Percentiles rank a stretch among this genome's conserved stretches.
Evolutionary conservation across 2,329 filamentous ascomycete species (phyloP).

Genomic region (Colletotrichum agaves): DNA sequence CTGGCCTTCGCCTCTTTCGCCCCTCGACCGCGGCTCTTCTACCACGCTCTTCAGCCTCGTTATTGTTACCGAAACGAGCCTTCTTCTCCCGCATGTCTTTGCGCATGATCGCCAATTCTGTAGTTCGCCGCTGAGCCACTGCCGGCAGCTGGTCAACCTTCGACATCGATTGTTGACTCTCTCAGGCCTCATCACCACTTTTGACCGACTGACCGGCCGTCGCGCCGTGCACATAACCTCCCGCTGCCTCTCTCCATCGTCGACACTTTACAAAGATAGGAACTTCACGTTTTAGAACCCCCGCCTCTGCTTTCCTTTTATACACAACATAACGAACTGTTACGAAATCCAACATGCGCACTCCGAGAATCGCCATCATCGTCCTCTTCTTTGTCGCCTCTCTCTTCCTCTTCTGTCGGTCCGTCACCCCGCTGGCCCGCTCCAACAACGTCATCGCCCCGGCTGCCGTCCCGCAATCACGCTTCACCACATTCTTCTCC

Average conservation of each 20-base stretch:
- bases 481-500: slow-evolving; percentile 71
- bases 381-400: slow-evolving; percentile 63
- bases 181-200: neutral
- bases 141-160: slow-evolving; percentile 23
- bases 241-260: neutral
- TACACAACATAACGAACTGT: slow-evolving; percentile 17
- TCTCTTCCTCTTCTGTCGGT: slow-evolving; percentile 66
- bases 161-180: neutral
- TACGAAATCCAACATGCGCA: slow-evolving; percentile 57
- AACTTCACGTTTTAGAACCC: neutral
- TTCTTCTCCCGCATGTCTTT: slow-evolving; percentile 22
- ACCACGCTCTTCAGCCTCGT: slow-evolving; percentile 4
- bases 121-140: slow-evolving; percentile 34
- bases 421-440: slow-evolving; percentile 55
- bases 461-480: slow-evolving; percentile 48
- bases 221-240: slow-evolving; percentile 5
- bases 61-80: neutral
- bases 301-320: slow-evolving; percentile 4
- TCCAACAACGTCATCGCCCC: slow-evolving; percentile 25
- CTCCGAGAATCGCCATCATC: slow-evolving; percentile 65
- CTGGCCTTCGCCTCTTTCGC: slow-evolving; percentile 10
- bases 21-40: neutral
- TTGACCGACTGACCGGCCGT: slow-evolving; percentile 12
- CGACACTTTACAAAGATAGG: neutral
- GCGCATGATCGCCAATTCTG: slow-evolving; percentile 25